phyloP scores from a whole-genome alignment of 2,329 filamentous ascomycete genomes.

The Hymenoscyphus linearis region DNA sequence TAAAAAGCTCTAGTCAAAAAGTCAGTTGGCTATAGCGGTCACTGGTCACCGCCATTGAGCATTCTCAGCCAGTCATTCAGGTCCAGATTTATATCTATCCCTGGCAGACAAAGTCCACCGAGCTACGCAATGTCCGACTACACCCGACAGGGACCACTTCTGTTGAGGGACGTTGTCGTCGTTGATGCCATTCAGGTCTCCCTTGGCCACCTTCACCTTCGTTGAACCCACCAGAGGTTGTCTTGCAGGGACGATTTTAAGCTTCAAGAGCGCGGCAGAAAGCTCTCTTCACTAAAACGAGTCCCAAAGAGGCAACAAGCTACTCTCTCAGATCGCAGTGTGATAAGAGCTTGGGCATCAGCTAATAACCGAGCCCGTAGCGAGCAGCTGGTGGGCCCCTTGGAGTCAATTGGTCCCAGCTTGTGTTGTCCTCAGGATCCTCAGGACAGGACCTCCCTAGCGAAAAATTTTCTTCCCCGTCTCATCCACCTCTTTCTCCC shows the following conservation, averaged over 20 bases:
- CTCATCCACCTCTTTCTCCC: constrained; percentile 15
- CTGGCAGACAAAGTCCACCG: neutral
- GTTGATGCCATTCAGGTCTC: neutral
- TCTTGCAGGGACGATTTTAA: constrained; percentile 7
- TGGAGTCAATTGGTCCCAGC: constrained; percentile 2
- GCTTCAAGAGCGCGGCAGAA: constrained; percentile 16
- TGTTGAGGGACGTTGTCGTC: neutral
- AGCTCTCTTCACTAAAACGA: neutral
- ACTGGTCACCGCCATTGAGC: neutral
- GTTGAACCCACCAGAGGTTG: constrained; percentile 9
- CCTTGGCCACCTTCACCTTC: neutral
- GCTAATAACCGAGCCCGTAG: constrained; percentile 11
- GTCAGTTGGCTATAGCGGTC: neutral
- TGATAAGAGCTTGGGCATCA: constrained; percentile 7
- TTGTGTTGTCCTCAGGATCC: constrained; percentile 9
- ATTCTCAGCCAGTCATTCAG: neutral
- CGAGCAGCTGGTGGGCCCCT: constrained; percentile 10
- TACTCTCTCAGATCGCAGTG: constrained; percentile 17
- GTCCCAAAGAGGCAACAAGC: constrained; percentile 12
- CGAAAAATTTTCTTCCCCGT: constrained; percentile 21
- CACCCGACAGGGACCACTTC: constrained; percentile 4
- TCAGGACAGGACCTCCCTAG: constrained; percentile 1
- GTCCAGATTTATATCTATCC: neutral
- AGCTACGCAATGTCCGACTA: constrained; percentile 8
- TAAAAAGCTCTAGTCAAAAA: neutral